These are phyloP conservation scores for Populus simonii DNA, from an alignment of 345 rosid species.

Conservation along the genomic window DNA sequence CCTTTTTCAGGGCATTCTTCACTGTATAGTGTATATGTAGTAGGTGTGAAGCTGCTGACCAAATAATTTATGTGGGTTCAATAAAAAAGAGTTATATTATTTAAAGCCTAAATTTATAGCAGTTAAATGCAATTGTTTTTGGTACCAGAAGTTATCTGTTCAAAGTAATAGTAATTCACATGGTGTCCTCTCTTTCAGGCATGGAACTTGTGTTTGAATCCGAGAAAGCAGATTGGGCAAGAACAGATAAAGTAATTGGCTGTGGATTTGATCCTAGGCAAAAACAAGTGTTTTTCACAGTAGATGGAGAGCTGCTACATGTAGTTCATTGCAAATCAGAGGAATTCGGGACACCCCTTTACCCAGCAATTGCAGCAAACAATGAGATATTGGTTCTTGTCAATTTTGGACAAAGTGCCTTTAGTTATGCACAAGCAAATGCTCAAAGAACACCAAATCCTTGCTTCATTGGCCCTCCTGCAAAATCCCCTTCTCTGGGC, in stretches of 20 bases:
- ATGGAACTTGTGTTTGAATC: conserved; percentile 54
- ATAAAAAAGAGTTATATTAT: conserved; percentile 9
- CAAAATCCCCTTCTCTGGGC: conserved; percentile 44
- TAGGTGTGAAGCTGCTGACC: conserved; percentile 24
- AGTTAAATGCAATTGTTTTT: conserved; percentile 2
- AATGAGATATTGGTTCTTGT: conserved; percentile 40
- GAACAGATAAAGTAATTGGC: conserved; percentile 48
- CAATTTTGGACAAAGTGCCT: conserved; percentile 60
- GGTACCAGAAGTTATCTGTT: not conserved
- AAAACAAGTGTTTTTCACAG: conserved; percentile 61
- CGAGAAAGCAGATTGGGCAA: conserved; percentile 50
- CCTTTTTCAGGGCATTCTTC: conserved; percentile 9
- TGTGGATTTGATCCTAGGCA: conserved; percentile 66
- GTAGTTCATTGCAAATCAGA: conserved; percentile 52
- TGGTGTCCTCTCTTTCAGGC: conserved; percentile 38
- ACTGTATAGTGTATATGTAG: conserved; percentile 8
- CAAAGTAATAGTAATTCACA: not conserved
- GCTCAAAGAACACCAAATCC: conserved; percentile 57
- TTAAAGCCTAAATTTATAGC: not conserved
- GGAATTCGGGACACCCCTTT: conserved; percentile 56
- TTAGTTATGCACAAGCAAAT: conserved; percentile 51
- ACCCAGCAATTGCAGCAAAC: conserved; percentile 61
- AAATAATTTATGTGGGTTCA: conserved; percentile 2
- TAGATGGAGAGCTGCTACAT: conserved; percentile 50
- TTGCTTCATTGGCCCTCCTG: conserved; percentile 54